Evolutionary conservation across 768 basidiomycete genomes (phyloP).

Genomic region (Podaxis sp.): DNA sequence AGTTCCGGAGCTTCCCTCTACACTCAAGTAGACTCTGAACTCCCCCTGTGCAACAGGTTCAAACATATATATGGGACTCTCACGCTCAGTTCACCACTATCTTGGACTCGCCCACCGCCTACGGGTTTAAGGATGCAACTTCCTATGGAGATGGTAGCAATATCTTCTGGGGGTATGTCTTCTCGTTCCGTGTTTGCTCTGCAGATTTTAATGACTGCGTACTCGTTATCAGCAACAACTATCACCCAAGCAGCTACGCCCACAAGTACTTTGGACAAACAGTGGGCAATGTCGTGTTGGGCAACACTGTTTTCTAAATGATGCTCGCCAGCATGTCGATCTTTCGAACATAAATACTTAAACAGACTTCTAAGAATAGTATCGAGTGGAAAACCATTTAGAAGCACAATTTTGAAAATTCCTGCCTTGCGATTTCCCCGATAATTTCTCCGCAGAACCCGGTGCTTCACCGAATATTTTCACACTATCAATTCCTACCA

Average conservation of each 20-base stretch:
- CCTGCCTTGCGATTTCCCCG: not conserved
- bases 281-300: constrained; percentile 24
- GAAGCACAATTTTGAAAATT: too few relatives aligned
- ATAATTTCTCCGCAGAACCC: constrained; percentile 3
- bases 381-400: too few relatives aligned
- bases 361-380: too few relatives aligned
- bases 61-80: constrained; percentile 50
- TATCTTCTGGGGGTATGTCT: constrained; percentile 53
- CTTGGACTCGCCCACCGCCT: constrained; percentile 45
- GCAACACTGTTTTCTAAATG: constrained; percentile 24
- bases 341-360: too few relatives aligned
- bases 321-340: not conserved
- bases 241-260: constrained; percentile 49
- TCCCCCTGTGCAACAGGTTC: not conserved
- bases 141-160: constrained; percentile 40
- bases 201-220: not conserved
- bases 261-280: constrained; percentile 36
- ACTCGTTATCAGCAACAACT: constrained; percentile 43
- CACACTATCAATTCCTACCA: not conserved
- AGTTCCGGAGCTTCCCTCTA: constrained; percentile 15
- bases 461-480: not conserved
- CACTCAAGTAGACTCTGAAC: not conserved
- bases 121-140: constrained; percentile 54
- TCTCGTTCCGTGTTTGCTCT: not conserved
- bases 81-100: constrained; percentile 47